phyloP scores from a whole-genome alignment of 331 rosid species.

The Cydonia oblonga region DNA sequence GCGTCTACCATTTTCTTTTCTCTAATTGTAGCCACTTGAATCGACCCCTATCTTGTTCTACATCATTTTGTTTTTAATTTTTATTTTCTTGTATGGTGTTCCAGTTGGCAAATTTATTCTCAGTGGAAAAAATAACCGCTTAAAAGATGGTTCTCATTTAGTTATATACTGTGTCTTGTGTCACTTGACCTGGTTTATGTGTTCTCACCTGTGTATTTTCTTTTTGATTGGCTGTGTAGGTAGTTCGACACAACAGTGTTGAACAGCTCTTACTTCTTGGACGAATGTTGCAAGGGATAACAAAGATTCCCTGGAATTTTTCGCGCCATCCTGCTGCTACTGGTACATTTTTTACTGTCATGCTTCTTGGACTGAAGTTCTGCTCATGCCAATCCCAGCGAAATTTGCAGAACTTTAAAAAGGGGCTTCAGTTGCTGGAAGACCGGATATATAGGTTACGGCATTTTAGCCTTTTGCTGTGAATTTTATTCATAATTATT shows the following conservation, averaged over 20 bases:
- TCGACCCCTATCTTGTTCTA: too few species aligned
- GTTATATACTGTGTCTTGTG: neutral
- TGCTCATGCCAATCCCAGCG: conserved; percentile 93
- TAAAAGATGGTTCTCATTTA: neutral
- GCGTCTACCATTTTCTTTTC: too few species aligned
- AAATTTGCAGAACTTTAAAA: conserved; percentile 67
- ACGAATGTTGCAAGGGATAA: conserved; percentile 92
- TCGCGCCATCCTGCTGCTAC: conserved; percentile 94
- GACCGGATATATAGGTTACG: conserved; percentile 76
- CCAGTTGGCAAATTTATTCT: neutral
- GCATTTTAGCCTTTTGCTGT: conserved; percentile 13
- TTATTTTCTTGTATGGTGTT: neutral
- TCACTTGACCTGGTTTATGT: neutral
- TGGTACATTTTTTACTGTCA: conserved; percentile 86
- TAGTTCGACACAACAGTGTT: conserved; percentile 82
- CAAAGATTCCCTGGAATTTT: conserved; percentile 79
- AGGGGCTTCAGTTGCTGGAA: conserved; percentile 89
- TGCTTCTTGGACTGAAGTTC: conserved; percentile 95
- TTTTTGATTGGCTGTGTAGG: conserved; percentile 41
- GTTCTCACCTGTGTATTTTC: neutral
- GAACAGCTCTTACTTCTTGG: conserved; percentile 96
- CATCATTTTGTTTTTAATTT: neutral
- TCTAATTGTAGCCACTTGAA: too few species aligned
- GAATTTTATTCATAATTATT: neutral
- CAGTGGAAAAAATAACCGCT: neutral